A percentile compares a stretch with the other conserved stretches of the same genome.
Evolutionary conservation across 2,329 filamentous ascomycete species (phyloP).

Genomic region (Pleoardoris graminearum): DNA sequence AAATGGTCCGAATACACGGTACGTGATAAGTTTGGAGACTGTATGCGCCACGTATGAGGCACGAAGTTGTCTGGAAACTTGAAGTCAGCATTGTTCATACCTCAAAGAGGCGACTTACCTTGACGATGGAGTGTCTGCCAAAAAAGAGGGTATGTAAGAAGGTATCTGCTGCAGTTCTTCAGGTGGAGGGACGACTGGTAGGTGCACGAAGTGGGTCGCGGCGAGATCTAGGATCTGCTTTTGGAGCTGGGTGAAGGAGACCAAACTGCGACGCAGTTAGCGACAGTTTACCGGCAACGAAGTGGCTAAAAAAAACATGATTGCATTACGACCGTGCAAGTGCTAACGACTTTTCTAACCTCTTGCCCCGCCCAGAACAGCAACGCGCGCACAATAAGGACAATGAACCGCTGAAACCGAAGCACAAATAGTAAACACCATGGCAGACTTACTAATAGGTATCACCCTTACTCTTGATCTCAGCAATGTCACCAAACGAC

Average conservation of each 20-base stretch:
- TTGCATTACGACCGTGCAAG: constrained; percentile 30
- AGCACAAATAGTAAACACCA: constrained; percentile 19
- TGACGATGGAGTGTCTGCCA: constrained; percentile 57
- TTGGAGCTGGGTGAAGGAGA: constrained; percentile 57
- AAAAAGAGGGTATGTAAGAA: constrained; percentile 57
- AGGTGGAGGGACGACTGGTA: constrained; percentile 55
- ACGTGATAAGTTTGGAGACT: constrained; percentile 60
- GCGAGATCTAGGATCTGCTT: constrained; percentile 57
- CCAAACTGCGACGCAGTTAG: constrained; percentile 46
- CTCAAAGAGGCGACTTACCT: constrained; percentile 29
- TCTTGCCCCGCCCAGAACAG: constrained; percentile 18
- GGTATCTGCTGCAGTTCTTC: constrained; percentile 58
- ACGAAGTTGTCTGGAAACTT: constrained; percentile 49
- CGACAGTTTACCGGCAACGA: constrained; percentile 16
- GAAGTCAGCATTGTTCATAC: constrained; percentile 3
- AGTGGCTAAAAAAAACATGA: constrained; percentile 14
- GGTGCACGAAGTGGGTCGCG: constrained; percentile 56
- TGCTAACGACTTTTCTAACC: constrained; percentile 19
- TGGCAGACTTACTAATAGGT: constrained; percentile 50
- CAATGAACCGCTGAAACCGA: constrained; percentile 6
- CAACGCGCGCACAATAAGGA: constrained; percentile 10
- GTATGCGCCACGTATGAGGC: constrained; percentile 59
- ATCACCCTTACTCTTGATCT: constrained; percentile 50
- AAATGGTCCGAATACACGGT: constrained; percentile 61
- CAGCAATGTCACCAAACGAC: constrained; percentile 47